Percentiles rank a stretch among this genome's conserved stretches.
Conservation (phyloP, 2,329 filamentous ascomycete genomes). For the Colletotrichum graminicola region DNA sequence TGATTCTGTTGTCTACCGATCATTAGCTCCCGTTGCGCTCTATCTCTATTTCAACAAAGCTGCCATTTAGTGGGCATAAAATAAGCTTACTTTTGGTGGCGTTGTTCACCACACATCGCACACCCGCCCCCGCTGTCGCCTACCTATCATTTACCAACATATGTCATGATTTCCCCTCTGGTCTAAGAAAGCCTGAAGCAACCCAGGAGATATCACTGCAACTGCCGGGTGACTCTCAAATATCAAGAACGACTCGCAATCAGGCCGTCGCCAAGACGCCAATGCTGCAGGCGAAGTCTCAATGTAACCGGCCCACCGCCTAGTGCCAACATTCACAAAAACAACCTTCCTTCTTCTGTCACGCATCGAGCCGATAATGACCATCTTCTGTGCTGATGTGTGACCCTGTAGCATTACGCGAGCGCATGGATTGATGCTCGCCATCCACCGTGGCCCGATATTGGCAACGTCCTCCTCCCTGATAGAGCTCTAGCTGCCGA, state of each 20-base stretch:
- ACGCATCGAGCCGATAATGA: slow-evolving; percentile 15
- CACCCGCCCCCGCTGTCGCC: not conserved
- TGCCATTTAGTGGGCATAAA: not conserved
- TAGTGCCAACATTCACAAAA: slow-evolving; percentile 7
- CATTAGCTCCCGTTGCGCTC: not conserved
- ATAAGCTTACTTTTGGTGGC: slow-evolving; percentile 25
- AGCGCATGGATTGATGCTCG: slow-evolving; percentile 7
- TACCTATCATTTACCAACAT: not conserved
- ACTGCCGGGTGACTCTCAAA: slow-evolving; percentile 12
- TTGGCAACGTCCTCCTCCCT: slow-evolving; percentile 21
- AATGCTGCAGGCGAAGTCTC: slow-evolving; percentile 20
- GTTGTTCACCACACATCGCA: not conserved
- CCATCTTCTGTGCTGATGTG: not conserved
- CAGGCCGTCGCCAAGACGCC: slow-evolving; percentile 34
- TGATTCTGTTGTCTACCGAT: not conserved
- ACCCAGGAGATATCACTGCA: not conserved
- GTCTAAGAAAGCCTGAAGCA: not conserved
- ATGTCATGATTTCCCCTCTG: not conserved
- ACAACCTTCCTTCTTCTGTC: slow-evolving; percentile 39
- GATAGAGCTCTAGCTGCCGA: slow-evolving; percentile 4
- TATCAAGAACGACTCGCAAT: slow-evolving; percentile 5
- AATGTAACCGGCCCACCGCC: slow-evolving; percentile 25
- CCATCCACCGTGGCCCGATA: slow-evolving; percentile 17
- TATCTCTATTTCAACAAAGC: not conserved
- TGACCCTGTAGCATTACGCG: slow-evolving; percentile 23